Percentiles rank a stretch among this genome's conserved stretches.
Conservation (phyloP, 2,329 filamentous ascomycete genomes). For the Aureobasidium sp. region DNA sequence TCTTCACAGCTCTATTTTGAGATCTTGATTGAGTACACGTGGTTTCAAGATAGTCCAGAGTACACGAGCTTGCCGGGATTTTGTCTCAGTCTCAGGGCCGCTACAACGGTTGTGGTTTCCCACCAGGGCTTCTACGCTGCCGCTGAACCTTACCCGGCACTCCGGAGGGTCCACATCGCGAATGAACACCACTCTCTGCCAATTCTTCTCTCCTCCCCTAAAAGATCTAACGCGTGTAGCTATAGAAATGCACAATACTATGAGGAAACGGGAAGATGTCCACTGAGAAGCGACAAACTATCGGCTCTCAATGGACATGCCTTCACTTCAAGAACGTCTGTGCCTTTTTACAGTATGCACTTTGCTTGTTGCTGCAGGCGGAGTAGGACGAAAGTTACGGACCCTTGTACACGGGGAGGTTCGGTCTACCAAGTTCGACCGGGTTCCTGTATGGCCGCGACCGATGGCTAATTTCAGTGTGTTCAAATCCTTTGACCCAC, state of each 20-base stretch:
- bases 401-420: no score
- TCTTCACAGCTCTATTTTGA: neutral
- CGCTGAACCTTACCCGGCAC: neutral
- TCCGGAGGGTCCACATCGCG: neutral
- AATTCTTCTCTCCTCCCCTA: neutral
- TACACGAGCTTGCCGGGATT: neutral
- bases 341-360: no score
- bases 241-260: no score
- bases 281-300: no score
- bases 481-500: slow-evolving; percentile 4
- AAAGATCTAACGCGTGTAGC: no score
- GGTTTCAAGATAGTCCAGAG: neutral
- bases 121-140: slow-evolving; percentile 4
- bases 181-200: slow-evolving; percentile 11
- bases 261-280: no score
- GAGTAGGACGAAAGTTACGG: no score
- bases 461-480: neutral
- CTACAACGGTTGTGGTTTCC: neutral
- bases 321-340: no score
- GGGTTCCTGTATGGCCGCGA: neutral
- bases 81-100: slow-evolving; percentile 7
- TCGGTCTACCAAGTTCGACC: neutral
- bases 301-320: no score
- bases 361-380: no score
- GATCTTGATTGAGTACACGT: neutral